Evolutionary conservation across 1,139 yeast species (phyloP).

Genomic region (Kodamaea alishanica): DNA sequence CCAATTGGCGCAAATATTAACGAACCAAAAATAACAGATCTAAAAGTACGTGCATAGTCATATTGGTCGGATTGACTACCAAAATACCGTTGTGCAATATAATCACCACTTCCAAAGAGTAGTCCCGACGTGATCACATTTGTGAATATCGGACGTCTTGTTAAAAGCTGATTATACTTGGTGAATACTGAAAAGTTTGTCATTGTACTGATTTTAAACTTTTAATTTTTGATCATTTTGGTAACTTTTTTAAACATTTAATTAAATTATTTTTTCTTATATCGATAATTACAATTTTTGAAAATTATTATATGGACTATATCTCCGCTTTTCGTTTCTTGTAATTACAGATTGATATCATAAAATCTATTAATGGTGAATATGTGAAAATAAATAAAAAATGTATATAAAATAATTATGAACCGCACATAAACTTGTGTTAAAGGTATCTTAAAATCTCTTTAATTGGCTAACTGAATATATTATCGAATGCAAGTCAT

Average conservation of each 20-base stretch:
- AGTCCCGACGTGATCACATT: constrained; percentile 40
- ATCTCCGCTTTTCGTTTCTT: neutral
- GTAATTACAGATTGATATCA: neutral
- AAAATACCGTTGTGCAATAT: constrained; percentile 34
- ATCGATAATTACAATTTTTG: too few species aligned
- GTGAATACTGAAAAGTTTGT: constrained; percentile 15
- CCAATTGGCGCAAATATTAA: constrained; percentile 43
- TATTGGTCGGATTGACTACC: constrained; percentile 13
- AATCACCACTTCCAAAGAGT: constrained; percentile 42
- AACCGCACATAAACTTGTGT: too few species aligned
- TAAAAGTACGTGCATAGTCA: constrained; percentile 29
- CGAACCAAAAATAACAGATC: constrained; percentile 38
- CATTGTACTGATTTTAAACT: too few species aligned
- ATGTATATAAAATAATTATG: too few species aligned
- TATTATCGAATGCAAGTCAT: too few species aligned
- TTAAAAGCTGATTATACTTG: constrained; percentile 29
- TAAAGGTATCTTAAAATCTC: too few species aligned
- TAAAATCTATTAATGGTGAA: neutral
- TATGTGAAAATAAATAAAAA: too few species aligned
- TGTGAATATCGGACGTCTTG: constrained; percentile 32
- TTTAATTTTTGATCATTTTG: too few species aligned
- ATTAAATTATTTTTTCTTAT: too few species aligned
- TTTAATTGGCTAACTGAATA: too few species aligned
- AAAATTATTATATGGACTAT: too few species aligned
- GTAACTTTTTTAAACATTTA: too few species aligned